Conservation (phyloP, 306 rosid genomes). For the Lathyrus aphaca region DNA sequence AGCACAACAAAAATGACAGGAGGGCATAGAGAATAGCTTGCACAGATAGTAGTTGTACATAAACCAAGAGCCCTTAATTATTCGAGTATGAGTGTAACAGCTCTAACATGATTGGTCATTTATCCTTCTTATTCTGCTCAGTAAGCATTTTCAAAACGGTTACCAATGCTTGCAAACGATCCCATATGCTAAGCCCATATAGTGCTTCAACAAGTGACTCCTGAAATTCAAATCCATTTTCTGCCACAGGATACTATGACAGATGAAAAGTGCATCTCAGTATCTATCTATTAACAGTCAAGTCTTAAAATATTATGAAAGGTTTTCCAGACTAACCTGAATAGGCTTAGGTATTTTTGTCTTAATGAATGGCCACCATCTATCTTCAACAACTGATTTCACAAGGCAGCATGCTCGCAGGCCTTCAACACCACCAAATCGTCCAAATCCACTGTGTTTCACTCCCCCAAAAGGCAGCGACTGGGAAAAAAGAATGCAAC, state of each 20-base stretch:
- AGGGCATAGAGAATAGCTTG: slow-evolving; percentile 10
- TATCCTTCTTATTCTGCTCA: slow-evolving; percentile 54
- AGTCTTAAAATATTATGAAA: slow-evolving; percentile 13
- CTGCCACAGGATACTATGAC: slow-evolving; percentile 81
- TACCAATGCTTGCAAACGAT: slow-evolving; percentile 78
- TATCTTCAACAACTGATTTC: slow-evolving; percentile 91
- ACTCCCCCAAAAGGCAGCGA: slow-evolving; percentile 97
- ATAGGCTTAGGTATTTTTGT: slow-evolving; percentile 87
- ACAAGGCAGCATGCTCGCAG: slow-evolving; percentile 96
- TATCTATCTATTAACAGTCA: slow-evolving; percentile 20
- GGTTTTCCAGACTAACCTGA: slow-evolving; percentile 63
- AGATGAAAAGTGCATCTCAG: slow-evolving; percentile 37
- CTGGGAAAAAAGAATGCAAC: slow-evolving; percentile 55
- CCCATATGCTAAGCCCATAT: slow-evolving; percentile 88
- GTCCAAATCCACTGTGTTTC: slow-evolving; percentile 93
- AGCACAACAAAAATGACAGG: slow-evolving; percentile 16
- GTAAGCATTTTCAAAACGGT: slow-evolving; percentile 70
- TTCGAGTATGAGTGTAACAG: neutral
- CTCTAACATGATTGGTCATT: slow-evolving; percentile 42
- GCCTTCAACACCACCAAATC: slow-evolving; percentile 93
- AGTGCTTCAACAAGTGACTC: slow-evolving; percentile 78
- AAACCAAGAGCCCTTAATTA: slow-evolving; percentile 37
- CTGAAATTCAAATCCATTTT: slow-evolving; percentile 85
- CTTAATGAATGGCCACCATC: slow-evolving; percentile 90
- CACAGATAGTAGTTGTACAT: slow-evolving; percentile 10